These are phyloP conservation scores for Astraeus odoratus DNA, from an alignment of 768 basidiomycete species.

Conservation along the genomic window DNA sequence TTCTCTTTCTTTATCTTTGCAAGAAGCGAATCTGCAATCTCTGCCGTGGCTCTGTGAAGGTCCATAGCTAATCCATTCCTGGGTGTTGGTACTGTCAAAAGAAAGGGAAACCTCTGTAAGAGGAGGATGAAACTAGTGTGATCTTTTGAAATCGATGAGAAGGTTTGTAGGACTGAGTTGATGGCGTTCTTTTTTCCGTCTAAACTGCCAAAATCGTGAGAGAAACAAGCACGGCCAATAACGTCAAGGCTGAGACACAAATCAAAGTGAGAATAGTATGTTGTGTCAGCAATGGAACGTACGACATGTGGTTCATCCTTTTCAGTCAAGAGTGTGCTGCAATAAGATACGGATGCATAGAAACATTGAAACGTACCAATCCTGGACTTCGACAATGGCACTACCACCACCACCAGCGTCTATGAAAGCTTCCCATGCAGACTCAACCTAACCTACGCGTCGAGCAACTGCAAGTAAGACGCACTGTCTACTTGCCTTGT, in stretches of 20 bases:
- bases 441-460: conserved; percentile 20
- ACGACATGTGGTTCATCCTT: conserved; percentile 33
- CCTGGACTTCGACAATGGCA: conserved; percentile 31
- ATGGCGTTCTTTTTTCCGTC: conserved; percentile 40
- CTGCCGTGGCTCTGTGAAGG: conserved; percentile 30
- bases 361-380: conserved; percentile 15
- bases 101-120: conserved; percentile 29
- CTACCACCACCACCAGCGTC: conserved; percentile 13
- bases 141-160: conserved; percentile 17
- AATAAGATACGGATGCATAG: background rate
- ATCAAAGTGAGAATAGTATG: background rate
- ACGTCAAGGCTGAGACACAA: conserved; percentile 40
- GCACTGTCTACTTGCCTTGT: conserved; percentile 14
- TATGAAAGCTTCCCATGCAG: conserved; percentile 22
- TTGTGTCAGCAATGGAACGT: background rate
- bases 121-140: conserved; percentile 31
- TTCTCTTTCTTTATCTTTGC: conserved; percentile 28
- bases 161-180: conserved; percentile 10
- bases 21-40: conserved; percentile 35
- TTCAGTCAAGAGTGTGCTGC: background rate
- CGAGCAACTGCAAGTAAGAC: background rate
- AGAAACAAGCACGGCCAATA: conserved; percentile 54
- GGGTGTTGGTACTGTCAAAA: conserved; percentile 31
- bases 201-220: conserved; percentile 48
- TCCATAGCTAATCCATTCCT: conserved; percentile 24